These are phyloP conservation scores for Rosa hybrid DNA, from an alignment of 331 rosid species.

Conservation along the genomic window DNA sequence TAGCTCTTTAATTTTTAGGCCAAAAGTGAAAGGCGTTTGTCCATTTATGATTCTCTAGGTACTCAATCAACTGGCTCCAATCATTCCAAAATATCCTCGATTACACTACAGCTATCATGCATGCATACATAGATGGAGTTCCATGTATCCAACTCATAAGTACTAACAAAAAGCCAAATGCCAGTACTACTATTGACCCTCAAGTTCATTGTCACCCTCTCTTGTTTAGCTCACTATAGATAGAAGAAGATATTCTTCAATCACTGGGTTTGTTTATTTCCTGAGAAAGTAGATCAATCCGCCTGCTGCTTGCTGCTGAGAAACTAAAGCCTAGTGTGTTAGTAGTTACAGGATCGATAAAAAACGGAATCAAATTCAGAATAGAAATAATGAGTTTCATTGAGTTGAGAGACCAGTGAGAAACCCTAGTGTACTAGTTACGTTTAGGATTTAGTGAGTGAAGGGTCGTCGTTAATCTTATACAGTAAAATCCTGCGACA, in stretches of 20 bases:
- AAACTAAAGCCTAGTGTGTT: neutral
- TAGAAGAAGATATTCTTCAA: neutral
- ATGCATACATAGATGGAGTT: slow-evolving; percentile 7
- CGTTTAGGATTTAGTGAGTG: neutral
- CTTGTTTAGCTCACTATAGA: neutral
- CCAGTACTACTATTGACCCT: neutral
- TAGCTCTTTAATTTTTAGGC: neutral
- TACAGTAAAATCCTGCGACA: neutral
- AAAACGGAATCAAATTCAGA: neutral
- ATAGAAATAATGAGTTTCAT: neutral
- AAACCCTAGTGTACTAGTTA: neutral
- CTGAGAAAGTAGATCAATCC: neutral
- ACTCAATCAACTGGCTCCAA: neutral
- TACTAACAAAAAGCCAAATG: neutral
- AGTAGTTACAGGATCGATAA: neutral
- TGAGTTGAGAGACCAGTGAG: neutral
- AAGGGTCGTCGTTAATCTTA: neutral
- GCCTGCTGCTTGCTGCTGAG: neutral
- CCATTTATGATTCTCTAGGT: neutral
- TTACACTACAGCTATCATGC: slow-evolving; percentile 7
- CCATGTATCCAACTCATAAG: neutral
- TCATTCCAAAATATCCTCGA: neutral
- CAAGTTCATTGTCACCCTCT: neutral
- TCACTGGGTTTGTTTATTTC: neutral
- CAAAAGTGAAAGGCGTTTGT: neutral